Evolutionary conservation across 2,329 filamentous ascomycete species (phyloP), one percentile per base, ranked within the genome.

Genomic region (Trichoderma harzianum): DNA sequence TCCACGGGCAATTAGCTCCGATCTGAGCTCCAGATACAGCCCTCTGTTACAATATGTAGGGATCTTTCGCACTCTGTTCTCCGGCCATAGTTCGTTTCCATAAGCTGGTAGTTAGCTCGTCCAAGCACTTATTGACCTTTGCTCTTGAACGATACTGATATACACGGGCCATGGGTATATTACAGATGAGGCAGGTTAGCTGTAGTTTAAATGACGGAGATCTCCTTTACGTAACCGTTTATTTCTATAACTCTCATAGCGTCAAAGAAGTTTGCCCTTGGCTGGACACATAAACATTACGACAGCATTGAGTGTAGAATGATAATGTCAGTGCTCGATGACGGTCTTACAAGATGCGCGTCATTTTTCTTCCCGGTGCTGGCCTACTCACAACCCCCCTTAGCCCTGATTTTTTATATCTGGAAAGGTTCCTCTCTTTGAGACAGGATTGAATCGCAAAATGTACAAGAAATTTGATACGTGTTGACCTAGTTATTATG

Each of bases 141-240:
- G 16, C 3, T 43, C 16, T 1, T 43, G 16, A 43, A 43, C 7
- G 16, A 43, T 43, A 8, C 36, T 3, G 16, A 18, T 43, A 1
- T 43, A 18, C 3, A 43, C 36, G 16, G 7, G 2, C 36, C 16
- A 43, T 43, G 16, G 16, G 16, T 1, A n/a, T 43, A 39, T 18
- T 43, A 8, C 6, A 1, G 16, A 18, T 18, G 16, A 43, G n/a
- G 16, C 36, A 18, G 16, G 36, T 43, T 43, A 8, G 0, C 7
- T 6, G n/a, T 21, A 21, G n/a, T 1, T 47, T 1, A 47, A 21
- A 2, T 6, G n/a, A 2, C 18, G 1, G n/a, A 21, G n/a, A 5
- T 3, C 43, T 21, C 1, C 10, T 47, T 47, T 47, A 6, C 4
- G 0, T 1, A 5, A 12, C 1, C 0, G 1, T 21, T 6, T 2